Conservation (phyloP, 164 flowering plant genomes). For the Brasenia schreberi region DNA sequence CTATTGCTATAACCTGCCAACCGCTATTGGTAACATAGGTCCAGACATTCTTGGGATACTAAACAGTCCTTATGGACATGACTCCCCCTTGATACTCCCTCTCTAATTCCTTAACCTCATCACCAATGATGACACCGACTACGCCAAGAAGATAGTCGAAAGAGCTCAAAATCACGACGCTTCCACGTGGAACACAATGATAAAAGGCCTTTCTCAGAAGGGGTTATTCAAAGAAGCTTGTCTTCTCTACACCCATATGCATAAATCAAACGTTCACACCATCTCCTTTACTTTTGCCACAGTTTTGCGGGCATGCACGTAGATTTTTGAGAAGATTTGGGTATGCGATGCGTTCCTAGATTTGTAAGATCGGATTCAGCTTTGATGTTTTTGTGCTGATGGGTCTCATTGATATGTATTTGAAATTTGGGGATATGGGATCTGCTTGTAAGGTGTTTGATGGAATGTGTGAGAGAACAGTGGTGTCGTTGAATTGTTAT, state of each 20-base stretch:
- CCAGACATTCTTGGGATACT: too few relatives aligned
- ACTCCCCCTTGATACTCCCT: background rate
- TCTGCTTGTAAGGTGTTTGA: slow-evolving; percentile 24
- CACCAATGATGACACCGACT: background rate
- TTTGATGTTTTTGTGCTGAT: slow-evolving; percentile 27
- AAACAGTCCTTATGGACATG: too few relatives aligned
- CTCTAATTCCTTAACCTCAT: slow-evolving; percentile 1
- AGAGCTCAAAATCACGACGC: slow-evolving; percentile 8
- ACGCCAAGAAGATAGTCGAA: slow-evolving; percentile 11
- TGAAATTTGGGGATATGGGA: slow-evolving; percentile 24
- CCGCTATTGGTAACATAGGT: too few relatives aligned
- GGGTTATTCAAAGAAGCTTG: slow-evolving; percentile 25
- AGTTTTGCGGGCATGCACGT: slow-evolving; percentile 25
- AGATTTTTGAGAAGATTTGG: slow-evolving; percentile 14
- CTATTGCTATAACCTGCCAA: too few relatives aligned
- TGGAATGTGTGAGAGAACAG: slow-evolving; percentile 23
- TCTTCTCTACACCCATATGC: slow-evolving; percentile 15
- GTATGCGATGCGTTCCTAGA: slow-evolving; percentile 19
- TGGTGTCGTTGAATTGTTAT: slow-evolving; percentile 3
- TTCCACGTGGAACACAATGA: slow-evolving; percentile 12
- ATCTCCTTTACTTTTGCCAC: slow-evolving; percentile 21
- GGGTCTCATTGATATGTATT: slow-evolving; percentile 24
- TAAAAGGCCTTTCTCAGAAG: slow-evolving; percentile 15
- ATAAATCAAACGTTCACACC: slow-evolving; percentile 6
- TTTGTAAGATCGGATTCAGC: slow-evolving; percentile 16